These are phyloP conservation scores for Ceratocystis variospora DNA, from an alignment of 2,329 filamentous ascomycete species.

Conservation along the genomic window DNA sequence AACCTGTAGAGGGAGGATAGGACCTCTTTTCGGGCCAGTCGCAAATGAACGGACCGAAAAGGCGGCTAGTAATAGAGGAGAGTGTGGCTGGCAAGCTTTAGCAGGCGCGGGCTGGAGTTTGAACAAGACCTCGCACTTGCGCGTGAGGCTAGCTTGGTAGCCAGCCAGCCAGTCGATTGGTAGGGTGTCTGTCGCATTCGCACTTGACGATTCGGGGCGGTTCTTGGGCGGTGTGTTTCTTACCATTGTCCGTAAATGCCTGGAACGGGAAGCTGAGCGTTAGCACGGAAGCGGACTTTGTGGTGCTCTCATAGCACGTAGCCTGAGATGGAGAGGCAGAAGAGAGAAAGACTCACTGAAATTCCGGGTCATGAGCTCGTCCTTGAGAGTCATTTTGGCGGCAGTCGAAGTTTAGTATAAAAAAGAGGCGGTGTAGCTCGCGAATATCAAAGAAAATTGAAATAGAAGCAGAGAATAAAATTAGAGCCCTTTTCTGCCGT, in stretches of 20 bases:
- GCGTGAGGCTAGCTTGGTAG: too few species aligned
- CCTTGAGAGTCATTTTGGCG: slow-evolving; percentile 51
- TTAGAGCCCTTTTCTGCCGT: not conserved
- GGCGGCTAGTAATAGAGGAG: too few species aligned
- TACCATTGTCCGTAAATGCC: slow-evolving; percentile 68
- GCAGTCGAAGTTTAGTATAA: not conserved
- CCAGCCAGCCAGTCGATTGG: not conserved
- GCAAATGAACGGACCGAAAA: too few species aligned
- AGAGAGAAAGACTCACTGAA: slow-evolving; percentile 45
- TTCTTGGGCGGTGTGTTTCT: slow-evolving; percentile 25
- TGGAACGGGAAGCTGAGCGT: slow-evolving; percentile 25
- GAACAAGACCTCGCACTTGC: too few species aligned
- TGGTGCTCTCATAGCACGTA: slow-evolving; percentile 1
- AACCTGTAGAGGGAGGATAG: too few species aligned
- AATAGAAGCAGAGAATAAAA: not conserved
- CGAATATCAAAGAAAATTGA: not conserved
- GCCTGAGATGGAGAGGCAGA: slow-evolving; percentile 2
- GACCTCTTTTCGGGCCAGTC: too few species aligned
- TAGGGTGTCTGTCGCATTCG: not conserved
- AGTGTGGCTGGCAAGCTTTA: too few species aligned
- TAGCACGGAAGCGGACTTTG: slow-evolving; percentile 1
- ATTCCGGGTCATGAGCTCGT: slow-evolving; percentile 59
- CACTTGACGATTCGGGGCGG: not conserved
- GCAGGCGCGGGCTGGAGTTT: too few species aligned
- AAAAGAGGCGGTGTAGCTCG: not conserved